Base-by-base conservation (phyloP, 2,329 filamentous ascomycete species). In the Penicillium brasilianum region DNA sequence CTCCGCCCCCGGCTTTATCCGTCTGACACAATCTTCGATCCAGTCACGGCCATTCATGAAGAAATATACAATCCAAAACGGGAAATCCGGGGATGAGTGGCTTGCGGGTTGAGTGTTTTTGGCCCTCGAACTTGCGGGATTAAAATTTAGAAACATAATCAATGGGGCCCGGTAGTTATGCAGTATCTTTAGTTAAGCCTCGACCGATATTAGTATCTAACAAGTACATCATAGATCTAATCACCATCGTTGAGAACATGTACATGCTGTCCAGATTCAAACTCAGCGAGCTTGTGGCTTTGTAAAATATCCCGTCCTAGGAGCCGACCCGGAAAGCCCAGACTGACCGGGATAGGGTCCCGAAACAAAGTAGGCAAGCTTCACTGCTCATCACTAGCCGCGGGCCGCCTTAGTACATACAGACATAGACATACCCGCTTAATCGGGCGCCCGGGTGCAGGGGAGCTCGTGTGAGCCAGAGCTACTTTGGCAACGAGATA, bases 251-350 rank as follows among this genome's bases (percentile, higher is more conserved):
- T 22, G 43, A n/a, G 43, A 28, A 28, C 8, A 46, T 14, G 2
- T 7, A 8, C n/a, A n/a, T 13, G 8, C 32, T 2, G 32, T 34
- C 5, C 32, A 34, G 8, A 34, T 10, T 13, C 32, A 34, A 13
- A 34, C 2, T 10, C 32, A 13, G 11, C 11, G 8, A 10, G 10
- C 32, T 9, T 34, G 8, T 34, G 25, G 11, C 11, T 25, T 41
- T 16, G n/a, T 50, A 14, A 18, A 13, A n/a, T 25, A 14, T 22
- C 22, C 34, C 37, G 25, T 55, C 28, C 13, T 48, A 55, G 57
- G 44, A 61, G 58, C 63, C 59, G 57, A 64, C 36, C 57, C 58
- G 63, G 36, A 37, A 50, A 59, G 51, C 58, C 59, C 18, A 60
- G 54, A 37, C 59, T 60, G 61, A n/a, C 61, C 63, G 63, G 63